Base-by-base conservation (phyloP, 768 basidiomycete species). In the Leccinum disarticulatum region DNA sequence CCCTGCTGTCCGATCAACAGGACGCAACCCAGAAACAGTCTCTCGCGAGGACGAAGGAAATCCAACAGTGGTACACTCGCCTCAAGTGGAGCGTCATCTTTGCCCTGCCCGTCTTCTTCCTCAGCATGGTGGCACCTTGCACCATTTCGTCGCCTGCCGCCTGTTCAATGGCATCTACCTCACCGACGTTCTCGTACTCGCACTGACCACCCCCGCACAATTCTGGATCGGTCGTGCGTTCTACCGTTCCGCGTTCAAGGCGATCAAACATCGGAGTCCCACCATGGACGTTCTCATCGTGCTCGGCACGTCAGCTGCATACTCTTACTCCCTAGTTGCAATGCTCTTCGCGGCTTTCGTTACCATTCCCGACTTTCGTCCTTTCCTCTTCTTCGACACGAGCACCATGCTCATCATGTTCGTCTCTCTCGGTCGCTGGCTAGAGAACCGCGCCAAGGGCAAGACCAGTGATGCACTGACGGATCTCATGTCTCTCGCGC, bases 251-350 rank as follows among this genome's bases (percentile, higher is more conserved):
- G 95, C 97, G 8, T 97, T 83, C 80, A 96, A 95, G 74, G 87
- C 95, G 5, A 77, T 98, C 55, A 91, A 85, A 71, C 97, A 99
- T 73, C 83, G 86, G 30, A 83, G 86, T 9, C 91, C 95, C 7
- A 99, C 96, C 2, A 99, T 99, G 96, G 97, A 99, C 72, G 94
- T 98, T 43, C 90, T 99, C 49, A 85, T 99, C 68, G 91, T 95
- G 76, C 82, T 98, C 35, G 97, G 96, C 54, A 98, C 96, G 4
- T 90, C 93, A 1, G 88, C 96, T 0, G 92, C 97, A 8, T 98
- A 96, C 72, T 80, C 88, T 65, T 99, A 98, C 75, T 98, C 96
- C 1, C 61, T 94, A 27, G 74, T 84, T 61, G 75, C 82, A 50
- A 81, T 99, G 79, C 48, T 91, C 61, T 77, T 77, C 53, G 89